Evolutionary conservation across 768 basidiomycete species (phyloP).

Genomic region (Mycena crocata): DNA sequence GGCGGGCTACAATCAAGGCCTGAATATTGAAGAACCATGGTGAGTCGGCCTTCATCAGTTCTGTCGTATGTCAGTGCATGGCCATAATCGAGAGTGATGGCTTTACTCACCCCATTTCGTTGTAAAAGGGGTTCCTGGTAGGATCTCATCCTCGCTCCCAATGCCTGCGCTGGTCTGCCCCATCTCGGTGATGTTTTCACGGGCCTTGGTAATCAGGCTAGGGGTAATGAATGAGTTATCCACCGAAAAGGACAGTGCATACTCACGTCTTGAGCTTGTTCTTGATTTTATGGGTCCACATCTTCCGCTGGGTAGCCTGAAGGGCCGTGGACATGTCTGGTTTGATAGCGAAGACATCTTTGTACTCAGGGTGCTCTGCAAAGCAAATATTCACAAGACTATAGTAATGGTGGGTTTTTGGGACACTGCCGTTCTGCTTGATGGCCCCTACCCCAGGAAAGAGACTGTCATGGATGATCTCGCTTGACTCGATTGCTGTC

Average conservation of each 20-base stretch:
- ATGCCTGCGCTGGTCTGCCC: neutral
- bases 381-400: neutral
- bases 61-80: neutral
- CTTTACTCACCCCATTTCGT: neutral
- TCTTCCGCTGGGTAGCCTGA: neutral
- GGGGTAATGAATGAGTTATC: neutral
- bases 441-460: conserved; percentile 3
- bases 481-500: neutral
- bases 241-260: neutral
- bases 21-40: conserved; percentile 1
- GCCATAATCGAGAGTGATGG: neutral
- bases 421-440: neutral
- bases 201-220: neutral
- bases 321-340: neutral
- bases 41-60: neutral
- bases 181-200: neutral
- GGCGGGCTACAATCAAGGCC: conserved; percentile 30
- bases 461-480: neutral
- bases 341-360: neutral
- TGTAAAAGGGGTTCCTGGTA: neutral
- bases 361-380: neutral
- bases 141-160: neutral
- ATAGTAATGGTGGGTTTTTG: neutral
- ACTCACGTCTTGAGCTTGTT: conserved; percentile 5
- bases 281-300: neutral